These are phyloP conservation scores for Hanseniaspora lachancei DNA, from an alignment of 805 yeast species.

Conservation along the genomic window DNA sequence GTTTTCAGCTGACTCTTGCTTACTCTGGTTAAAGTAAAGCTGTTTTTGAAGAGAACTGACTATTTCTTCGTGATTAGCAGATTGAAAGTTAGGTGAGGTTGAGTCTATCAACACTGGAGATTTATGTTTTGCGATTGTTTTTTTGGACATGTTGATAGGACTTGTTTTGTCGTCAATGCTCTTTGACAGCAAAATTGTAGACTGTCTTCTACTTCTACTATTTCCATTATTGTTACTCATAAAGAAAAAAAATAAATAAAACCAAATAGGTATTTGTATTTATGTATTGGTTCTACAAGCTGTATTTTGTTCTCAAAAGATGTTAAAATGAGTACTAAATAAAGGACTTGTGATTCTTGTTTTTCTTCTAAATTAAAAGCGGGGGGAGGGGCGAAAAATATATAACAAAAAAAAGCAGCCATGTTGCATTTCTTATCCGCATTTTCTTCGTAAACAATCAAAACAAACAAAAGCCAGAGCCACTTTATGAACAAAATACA, in stretches of 20 bases:
- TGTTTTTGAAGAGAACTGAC: slow-evolving; percentile 23
- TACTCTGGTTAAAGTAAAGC: slow-evolving; percentile 20
- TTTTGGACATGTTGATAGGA: slow-evolving; percentile 13
- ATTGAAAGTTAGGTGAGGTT: slow-evolving; percentile 25
- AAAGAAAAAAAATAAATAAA: background rate
- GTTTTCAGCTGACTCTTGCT: slow-evolving; percentile 1
- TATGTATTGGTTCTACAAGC: background rate
- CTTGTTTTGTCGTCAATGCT: slow-evolving; percentile 12
- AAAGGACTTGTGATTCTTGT: no score
- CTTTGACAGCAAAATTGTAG: slow-evolving; percentile 16
- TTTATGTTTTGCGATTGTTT: background rate
- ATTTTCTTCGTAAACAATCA: background rate
- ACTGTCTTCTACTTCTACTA: slow-evolving; percentile 16
- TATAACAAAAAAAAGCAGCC: no score
- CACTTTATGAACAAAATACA: no score
- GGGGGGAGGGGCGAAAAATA: no score
- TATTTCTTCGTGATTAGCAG: slow-evolving; percentile 23
- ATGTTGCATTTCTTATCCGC: no score
- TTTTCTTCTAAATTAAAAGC: no score
- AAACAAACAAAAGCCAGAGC: background rate
- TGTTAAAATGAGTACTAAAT: no score
- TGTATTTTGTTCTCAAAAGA: no score
- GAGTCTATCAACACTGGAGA: slow-evolving; percentile 20
- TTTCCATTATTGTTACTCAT: background rate
- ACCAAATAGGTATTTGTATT: background rate